Evolutionary conservation across 345 rosid genomes (phyloP), one percentile per base, ranked within the genome.

Genomic region (Kandelia obovata): DNA sequence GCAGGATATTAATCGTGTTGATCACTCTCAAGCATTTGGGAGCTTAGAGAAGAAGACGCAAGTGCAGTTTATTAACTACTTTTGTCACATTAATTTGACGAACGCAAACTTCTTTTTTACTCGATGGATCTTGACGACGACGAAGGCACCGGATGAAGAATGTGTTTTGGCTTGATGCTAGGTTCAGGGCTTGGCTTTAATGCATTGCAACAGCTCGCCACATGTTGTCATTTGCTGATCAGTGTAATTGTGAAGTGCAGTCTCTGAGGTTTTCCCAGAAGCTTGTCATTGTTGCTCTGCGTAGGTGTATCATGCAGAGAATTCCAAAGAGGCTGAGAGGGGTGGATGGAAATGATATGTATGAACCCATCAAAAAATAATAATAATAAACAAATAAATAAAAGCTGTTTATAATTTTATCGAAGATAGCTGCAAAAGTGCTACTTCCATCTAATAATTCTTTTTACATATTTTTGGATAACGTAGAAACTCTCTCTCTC

Each of bases 61-160:
- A 70, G 60, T 73, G 86, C 84, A 7, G 64, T 84, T 37, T 81
- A 82, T 69, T 69, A 78, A 83, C 66, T 83, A 70, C 46, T 80
- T 83, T 23, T 81, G 83, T 71, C 77, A 79, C 37, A 84, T 87
- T 87, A 80, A 87, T 72, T 75, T 81, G 68, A 79, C 79, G 34
- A 87, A 79, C 70, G 82, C 87, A 19, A 84, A 84, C 80, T 87
- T 84, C 81, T 83, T 82, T 84, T 84, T 78, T 84, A 83, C 72
- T 70, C 69, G 73, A 77, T 83, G 82, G 91, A 83, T 74, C 58
- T 83, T 58, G 87, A 80, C 11, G 79, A 79, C 19, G 81, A 77
- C 23, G 81, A 84, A 4, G 17, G 49, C 49, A 15, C 49, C 46
- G 55, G 64, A 57, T 84, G 62, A 87, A 78, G 80, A 87, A 81